Conservation (phyloP, 1,284 basidiomycete species). For the Phenoliferia sp. region DNA sequence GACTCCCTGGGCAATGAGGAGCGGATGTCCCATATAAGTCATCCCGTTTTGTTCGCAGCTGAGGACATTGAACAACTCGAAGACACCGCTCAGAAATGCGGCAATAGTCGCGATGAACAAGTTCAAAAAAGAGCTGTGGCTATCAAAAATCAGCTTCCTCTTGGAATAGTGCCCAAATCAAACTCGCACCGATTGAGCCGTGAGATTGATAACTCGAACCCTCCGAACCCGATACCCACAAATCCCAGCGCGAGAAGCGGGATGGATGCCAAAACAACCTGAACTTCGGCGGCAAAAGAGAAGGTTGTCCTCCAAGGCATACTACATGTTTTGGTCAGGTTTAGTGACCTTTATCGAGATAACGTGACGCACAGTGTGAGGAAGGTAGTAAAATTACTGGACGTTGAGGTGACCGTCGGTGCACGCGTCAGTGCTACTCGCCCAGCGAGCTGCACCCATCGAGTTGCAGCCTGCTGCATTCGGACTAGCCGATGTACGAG, state of each 20-base stretch:
- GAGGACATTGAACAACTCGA: constrained; percentile 1
- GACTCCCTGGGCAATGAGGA: neutral
- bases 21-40: neutral
- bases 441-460: neutral
- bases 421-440: neutral
- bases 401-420: neutral
- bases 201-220: neutral
- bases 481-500: too few relatives aligned
- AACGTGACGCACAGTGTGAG: neutral
- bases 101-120: constrained; percentile 1
- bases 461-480: constrained; percentile 2
- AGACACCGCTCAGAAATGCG: constrained; percentile 4
- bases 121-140: neutral
- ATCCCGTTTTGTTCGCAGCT: neutral
- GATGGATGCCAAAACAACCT: constrained; percentile 4
- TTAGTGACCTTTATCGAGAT: neutral
- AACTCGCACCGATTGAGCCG: neutral
- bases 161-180: neutral
- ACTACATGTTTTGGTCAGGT: neutral
- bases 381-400: neutral
- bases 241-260: constrained; percentile 10
- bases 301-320: constrained; percentile 2
- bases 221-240: neutral
- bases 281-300: neutral
- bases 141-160: neutral